Percentiles rank a stretch among this genome's conserved stretches.
Conservation (phyloP, 1,284 basidiomycete genomes). For the Cryptococcus jaspeensis region DNA sequence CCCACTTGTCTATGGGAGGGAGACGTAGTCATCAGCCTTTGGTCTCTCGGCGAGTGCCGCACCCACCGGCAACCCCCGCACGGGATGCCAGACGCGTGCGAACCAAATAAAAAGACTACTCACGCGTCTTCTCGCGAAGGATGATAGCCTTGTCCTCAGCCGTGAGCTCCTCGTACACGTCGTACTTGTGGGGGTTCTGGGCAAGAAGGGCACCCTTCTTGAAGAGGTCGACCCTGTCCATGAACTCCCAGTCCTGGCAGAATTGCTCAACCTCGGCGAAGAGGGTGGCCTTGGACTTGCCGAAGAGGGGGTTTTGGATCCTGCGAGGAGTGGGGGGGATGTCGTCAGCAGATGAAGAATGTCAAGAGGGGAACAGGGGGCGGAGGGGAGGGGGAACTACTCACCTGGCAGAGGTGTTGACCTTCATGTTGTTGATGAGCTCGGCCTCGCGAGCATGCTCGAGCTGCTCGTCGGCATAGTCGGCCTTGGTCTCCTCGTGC, state of each 20-base stretch:
- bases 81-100: too few relatives aligned
- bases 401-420: not conserved
- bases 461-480: too few relatives aligned
- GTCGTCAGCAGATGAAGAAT: too few relatives aligned
- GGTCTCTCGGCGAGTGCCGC: not conserved
- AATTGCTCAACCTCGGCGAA: conserved; percentile 61
- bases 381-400: not conserved
- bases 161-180: conserved; percentile 57
- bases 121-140: conserved; percentile 54
- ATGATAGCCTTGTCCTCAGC: conserved; percentile 59
- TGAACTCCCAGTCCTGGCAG: conserved; percentile 53
- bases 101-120: conserved; percentile 26
- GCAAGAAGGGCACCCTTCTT: conserved; percentile 64
- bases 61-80: not conserved
- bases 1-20: conserved; percentile 57
- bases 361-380: too few relatives aligned
- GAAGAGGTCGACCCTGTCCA: conserved; percentile 53
- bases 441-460: not conserved
- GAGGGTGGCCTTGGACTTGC: conserved; percentile 31
- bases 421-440: not conserved
- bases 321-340: not conserved
- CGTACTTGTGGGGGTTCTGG: conserved; percentile 60
- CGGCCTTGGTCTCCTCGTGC: too few relatives aligned
- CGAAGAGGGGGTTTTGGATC: conserved; percentile 7
- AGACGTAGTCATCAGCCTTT: not conserved